Base-by-base conservation (phyloP, 768 basidiomycete species). In the Collybiopsis luxurians region DNA sequence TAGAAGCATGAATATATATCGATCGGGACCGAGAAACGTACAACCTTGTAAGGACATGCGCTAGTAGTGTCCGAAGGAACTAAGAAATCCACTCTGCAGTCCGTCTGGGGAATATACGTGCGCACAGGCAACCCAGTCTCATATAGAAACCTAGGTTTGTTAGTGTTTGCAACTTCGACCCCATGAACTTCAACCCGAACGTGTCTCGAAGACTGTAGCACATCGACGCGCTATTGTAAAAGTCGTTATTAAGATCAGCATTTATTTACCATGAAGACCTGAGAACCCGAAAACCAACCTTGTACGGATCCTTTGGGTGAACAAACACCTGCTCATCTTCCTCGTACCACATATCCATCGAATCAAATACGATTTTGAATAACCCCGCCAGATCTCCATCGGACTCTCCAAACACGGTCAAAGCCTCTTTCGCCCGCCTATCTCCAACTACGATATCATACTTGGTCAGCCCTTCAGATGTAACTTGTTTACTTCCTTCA, bases 251-350 rank as follows among this genome's bases (percentile, higher is more conserved):
- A 19, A 2, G 28, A 43, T 24, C 28, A 59, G 3, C 21, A 23
- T 46, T 45, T 15, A 46, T 47, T 42, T 21, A 57, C 40, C 17
- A 5, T 24, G 3, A 31, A 4, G 1, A 19, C n/a, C n/a, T n/a
- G n/a, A 38, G 30, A 21, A 23, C 45, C n/a, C 17, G 21, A 21
- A 26, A 40, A 57, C 65, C 42, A 2, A 85, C 86, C 75, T 88
- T 87, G 69, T 85, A 88, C 1, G 85, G 85, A 64, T 88, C 85
- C 61, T 82, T 86, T 7, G 84, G 81, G 58, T 88, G 86, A 1
- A 76, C 71, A 56, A 75, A 82, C 30, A 87, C 76, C 55, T 80
- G 67, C 47, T 88, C 84, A 48, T 86, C 85, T 63, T 87, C 85
- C 70, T 87, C 85, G 51, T 86, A 84, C 86, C 86, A 87, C 2